A percentile compares a stretch with the other conserved stretches of the same genome.
phyloP scores from a whole-genome alignment of 176 grass and related monocot species.

The Microstegium vimineum region DNA sequence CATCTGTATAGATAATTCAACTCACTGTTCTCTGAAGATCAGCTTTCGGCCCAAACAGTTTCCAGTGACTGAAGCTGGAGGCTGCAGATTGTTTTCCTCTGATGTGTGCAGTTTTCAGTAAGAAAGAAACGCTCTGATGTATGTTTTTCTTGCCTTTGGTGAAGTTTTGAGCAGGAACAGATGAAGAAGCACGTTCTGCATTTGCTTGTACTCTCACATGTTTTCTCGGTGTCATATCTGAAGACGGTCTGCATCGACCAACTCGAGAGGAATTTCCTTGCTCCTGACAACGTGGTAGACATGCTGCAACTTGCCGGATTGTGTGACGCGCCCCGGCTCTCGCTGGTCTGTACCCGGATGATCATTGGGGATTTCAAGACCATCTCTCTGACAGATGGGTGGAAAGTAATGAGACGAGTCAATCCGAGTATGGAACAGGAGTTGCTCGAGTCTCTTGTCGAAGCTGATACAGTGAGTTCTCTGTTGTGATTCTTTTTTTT shows the following conservation, averaged over 20 bases:
- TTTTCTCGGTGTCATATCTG: constrained; percentile 48
- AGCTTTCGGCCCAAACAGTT: background rate
- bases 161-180: constrained; percentile 61
- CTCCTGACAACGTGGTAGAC: constrained; percentile 71
- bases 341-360: constrained; percentile 54
- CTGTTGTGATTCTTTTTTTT: too few relatives aligned
- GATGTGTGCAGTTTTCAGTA: background rate
- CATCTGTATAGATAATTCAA: background rate
- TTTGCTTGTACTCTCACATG: constrained; percentile 66
- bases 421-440: constrained; percentile 64
- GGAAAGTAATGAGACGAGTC: constrained; percentile 64
- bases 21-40: background rate
- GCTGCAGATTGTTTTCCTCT: background rate
- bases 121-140: background rate
- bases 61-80: background rate
- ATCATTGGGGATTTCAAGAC: constrained; percentile 56
- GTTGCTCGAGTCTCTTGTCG: constrained; percentile 49
- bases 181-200: constrained; percentile 65
- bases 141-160: background rate
- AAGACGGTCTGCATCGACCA: constrained; percentile 56
- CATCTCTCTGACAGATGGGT: constrained; percentile 58
- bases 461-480: constrained; percentile 53
- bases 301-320: constrained; percentile 62
- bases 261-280: constrained; percentile 53
- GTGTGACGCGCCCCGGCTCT: constrained; percentile 68